Evolutionary conservation across 306 rosid genomes (phyloP), one percentile per base, ranked within the genome.

Genomic region (Cucumis melo): DNA sequence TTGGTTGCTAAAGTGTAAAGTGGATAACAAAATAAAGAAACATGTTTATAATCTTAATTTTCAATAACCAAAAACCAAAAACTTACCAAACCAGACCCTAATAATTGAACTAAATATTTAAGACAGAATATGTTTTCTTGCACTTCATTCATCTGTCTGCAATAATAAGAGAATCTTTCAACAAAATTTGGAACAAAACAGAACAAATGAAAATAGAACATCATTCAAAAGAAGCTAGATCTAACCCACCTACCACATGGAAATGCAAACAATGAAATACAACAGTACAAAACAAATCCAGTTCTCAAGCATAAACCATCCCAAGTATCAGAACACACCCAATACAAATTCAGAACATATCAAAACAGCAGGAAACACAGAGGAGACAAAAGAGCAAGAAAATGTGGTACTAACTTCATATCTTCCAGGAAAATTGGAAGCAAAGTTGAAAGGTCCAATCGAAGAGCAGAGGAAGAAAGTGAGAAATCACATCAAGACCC

Each of bases 401-500:
- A 70, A 20, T 7, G 10, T 20, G 29, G 38, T 23, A 44, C 75
- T 70, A 70, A 70, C 75, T 70, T 70, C 75, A 70, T 70, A 5
- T 46, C 57, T 70, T 70, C 75, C 57, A 70, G 57, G 51, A 11
- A 44, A 23, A 6, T 70, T 36, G 23, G 70, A 29, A 63, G 5
- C 42, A 63, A 34, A 63, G 23, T 34, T 42, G 6, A 44, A 38
- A 19, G 54, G 19, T 20, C 74, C 75, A 68, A 44, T 44, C 75
- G n/a, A 68, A 68, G 16, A 44, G 11, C 75, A 44, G 39, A 70
- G 36, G 20, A 51, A 66, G 73, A 70, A 46, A 6, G 21, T 46
- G 75, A 70, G 75, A 24, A 70, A 70, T 70, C 75, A 70, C 36
- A 23, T 42, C 14, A 46, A 70, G 57, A 70, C 38, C 57, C 75